Evolutionary conservation across 495 filamentous ascomycete genomes (phyloP).

Genomic region (Immersiella caudata): DNA sequence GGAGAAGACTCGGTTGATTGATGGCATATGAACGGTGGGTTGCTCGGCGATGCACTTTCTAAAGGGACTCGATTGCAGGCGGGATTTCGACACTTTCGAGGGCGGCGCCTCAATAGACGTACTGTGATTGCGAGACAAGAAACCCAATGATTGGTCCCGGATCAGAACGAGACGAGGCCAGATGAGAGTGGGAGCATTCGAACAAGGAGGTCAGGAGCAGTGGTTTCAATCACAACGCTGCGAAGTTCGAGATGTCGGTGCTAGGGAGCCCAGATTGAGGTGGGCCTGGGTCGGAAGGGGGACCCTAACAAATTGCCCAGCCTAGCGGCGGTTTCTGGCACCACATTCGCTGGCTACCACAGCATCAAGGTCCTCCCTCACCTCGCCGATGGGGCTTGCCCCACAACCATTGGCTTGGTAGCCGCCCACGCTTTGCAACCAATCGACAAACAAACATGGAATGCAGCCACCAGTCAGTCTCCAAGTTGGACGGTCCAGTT

Average conservation of each 20-base stretch:
- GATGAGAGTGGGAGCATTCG: neutral
- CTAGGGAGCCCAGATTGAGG: neutral
- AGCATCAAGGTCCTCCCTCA: constrained; percentile 1
- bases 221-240: neutral
- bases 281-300: neutral
- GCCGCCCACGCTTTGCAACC: constrained; percentile 20
- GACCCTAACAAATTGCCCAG: constrained; percentile 16
- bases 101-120: neutral
- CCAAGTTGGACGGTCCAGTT: neutral
- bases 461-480: constrained; percentile 8
- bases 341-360: neutral
- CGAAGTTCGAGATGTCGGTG: constrained; percentile 9
- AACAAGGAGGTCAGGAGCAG: constrained; percentile 1
- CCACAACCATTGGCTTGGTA: constrained; percentile 19
- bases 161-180: constrained; percentile 1
- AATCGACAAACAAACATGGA: constrained; percentile 16
- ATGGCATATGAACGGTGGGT: constrained; percentile 15
- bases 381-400: constrained; percentile 1
- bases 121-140: neutral
- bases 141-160: neutral
- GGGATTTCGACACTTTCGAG: neutral
- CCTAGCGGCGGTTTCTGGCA: neutral
- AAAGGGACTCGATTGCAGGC: neutral
- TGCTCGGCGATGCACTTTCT: neutral
- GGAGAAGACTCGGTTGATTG: constrained; percentile 22